Conservation (phyloP, 768 basidiomycete genomes). For the Lactarius trivialis region DNA sequence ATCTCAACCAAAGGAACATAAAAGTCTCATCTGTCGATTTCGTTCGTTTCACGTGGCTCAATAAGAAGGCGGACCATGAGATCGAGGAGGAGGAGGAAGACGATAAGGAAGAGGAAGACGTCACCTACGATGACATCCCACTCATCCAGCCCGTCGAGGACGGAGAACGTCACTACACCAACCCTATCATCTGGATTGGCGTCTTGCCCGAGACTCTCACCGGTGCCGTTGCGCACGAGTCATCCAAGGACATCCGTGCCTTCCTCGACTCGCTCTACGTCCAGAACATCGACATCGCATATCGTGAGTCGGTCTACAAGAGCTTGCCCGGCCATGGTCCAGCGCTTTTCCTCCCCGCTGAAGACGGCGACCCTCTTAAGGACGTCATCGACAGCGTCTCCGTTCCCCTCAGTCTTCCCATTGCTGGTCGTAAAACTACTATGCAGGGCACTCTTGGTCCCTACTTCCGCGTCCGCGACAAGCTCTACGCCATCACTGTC, state of each 20-base stretch:
- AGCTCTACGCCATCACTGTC: slow-evolving; percentile 33
- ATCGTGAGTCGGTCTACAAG: slow-evolving; percentile 25
- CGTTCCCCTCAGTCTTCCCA: slow-evolving; percentile 29
- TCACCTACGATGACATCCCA: slow-evolving; percentile 21
- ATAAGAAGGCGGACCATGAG: slow-evolving; percentile 15
- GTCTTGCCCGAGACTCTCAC: slow-evolving; percentile 26
- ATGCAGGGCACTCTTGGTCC: slow-evolving; percentile 36
- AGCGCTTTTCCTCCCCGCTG: slow-evolving; percentile 24
- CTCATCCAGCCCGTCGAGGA: slow-evolving; percentile 26
- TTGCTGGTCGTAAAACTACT: slow-evolving; percentile 24
- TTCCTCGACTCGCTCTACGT: slow-evolving; percentile 21
- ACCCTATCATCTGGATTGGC: too few species aligned
- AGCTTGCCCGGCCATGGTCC: slow-evolving; percentile 22
- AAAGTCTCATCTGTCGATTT: too few species aligned
- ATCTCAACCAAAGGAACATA: too few species aligned
- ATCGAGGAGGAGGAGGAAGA: slow-evolving; percentile 23
- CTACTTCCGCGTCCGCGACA: slow-evolving; percentile 30
- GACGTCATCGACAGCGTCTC: slow-evolving; percentile 33
- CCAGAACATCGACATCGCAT: slow-evolving; percentile 25
- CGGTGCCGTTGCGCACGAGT: slow-evolving; percentile 23
- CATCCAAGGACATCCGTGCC: slow-evolving; percentile 20
- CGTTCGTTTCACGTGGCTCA: neutral
- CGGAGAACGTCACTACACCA: neutral
- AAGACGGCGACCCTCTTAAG: slow-evolving; percentile 28
- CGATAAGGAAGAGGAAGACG: slow-evolving; percentile 24